phyloP scores from a whole-genome alignment of 2,329 filamentous ascomycete genomes.

The Blumeria graminis region DNA sequence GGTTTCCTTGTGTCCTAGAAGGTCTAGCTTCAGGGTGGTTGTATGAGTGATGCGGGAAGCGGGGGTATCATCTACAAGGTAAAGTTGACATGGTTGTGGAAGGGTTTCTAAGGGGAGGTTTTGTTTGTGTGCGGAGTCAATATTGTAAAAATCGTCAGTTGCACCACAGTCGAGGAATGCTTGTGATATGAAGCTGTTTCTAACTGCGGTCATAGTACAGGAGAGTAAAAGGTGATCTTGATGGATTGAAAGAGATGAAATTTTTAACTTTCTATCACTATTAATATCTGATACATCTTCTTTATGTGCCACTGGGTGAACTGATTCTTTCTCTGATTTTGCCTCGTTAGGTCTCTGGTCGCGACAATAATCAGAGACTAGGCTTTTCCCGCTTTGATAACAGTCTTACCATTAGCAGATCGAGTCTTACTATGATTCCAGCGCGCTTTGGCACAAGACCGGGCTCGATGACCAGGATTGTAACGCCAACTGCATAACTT shows the following conservation, averaged over 20 bases:
- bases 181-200: neutral
- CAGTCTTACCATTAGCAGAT: neutral
- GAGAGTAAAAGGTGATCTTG: neutral
- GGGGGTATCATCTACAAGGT: neutral
- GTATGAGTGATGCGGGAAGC: neutral
- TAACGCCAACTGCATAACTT: neutral
- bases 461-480: neutral
- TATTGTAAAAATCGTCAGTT: neutral
- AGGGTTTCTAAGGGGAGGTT: neutral
- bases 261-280: neutral
- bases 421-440: neutral
- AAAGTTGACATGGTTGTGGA: neutral
- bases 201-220: neutral
- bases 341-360: neutral
- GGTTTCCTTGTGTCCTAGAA: neutral
- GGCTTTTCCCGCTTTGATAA: neutral
- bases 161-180: slow-evolving; percentile 1
- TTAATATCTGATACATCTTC: neutral
- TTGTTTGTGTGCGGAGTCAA: neutral
- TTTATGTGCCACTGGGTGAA: too few species aligned
- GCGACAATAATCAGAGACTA: neutral
- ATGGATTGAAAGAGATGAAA: neutral
- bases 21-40: neutral
- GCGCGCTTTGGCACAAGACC: neutral
- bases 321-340: too few species aligned